A percentile compares a stretch with the other conserved stretches of the same genome.
These are phyloP conservation scores for Claviceps sorghi DNA, from an alignment of 2,329 filamentous ascomycete species.

Conservation along the genomic window DNA sequence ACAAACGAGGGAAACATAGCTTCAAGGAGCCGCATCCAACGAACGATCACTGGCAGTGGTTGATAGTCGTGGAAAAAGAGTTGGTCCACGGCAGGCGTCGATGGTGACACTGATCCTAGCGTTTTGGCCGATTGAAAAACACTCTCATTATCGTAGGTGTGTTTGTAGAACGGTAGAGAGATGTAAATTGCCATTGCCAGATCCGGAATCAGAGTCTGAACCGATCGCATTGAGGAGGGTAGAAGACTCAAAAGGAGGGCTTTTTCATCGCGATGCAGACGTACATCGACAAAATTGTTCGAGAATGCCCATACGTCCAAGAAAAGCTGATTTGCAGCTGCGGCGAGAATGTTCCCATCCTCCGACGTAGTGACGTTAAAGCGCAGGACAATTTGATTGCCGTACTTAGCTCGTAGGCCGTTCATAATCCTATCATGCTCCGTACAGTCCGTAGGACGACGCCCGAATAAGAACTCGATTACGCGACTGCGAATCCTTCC, in stretches of 20 bases:
- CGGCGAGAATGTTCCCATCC: constrained; percentile 57
- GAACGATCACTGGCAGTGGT: constrained; percentile 63
- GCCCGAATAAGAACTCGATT: constrained; percentile 36
- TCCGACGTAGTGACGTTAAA: constrained; percentile 61
- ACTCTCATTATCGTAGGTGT: not conserved
- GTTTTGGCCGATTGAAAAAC: not conserved
- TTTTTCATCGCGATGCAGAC: constrained; percentile 61
- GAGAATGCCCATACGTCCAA: constrained; percentile 86
- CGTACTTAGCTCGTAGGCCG: constrained; percentile 40
- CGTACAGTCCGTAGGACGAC: constrained; percentile 20
- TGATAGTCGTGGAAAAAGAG: constrained; percentile 92
- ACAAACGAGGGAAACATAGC: constrained; percentile 82
- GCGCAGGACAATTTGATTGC: constrained; percentile 72
- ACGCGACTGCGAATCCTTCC: constrained; percentile 35
- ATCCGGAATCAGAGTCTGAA: constrained; percentile 67
- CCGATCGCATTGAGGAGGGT: constrained; percentile 54
- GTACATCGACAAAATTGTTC: constrained; percentile 69
- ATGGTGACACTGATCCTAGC: constrained; percentile 14
- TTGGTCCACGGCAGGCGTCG: constrained; percentile 38
- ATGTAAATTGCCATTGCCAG: constrained; percentile 63
- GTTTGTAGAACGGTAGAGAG: constrained; percentile 15
- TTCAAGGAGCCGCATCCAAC: constrained; percentile 81
- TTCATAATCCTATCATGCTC: constrained; percentile 13
- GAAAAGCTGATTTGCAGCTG: constrained; percentile 60
- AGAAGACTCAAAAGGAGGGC: constrained; percentile 66